Percentiles rank a stretch among this genome's conserved stretches.
Evolutionary conservation across 139 green algal species (phyloP).

Genomic region (Coelastrella sp.): DNA sequence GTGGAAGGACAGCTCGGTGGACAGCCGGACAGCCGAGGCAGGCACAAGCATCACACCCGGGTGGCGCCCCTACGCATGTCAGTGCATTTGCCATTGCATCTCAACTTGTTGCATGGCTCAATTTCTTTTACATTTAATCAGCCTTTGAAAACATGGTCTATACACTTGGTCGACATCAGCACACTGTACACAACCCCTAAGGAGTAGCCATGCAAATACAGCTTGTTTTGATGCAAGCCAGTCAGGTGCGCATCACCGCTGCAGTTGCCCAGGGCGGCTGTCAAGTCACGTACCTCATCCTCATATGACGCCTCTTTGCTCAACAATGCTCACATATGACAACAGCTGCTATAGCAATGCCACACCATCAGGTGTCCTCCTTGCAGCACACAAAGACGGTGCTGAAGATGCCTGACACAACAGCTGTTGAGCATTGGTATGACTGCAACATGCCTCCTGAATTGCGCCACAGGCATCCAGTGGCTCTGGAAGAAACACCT

Average conservation of each 20-base stretch:
- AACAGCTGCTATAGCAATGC: neutral
- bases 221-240: neutral
- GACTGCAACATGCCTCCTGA: constrained; percentile 5
- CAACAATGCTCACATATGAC: neutral
- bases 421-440: neutral
- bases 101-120: too few relatives aligned
- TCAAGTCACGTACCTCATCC: neutral
- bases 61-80: too few relatives aligned
- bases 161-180: neutral
- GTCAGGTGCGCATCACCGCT: neutral
- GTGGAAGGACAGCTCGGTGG: too few relatives aligned
- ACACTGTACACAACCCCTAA: neutral
- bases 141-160: neutral
- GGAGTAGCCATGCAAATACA: neutral
- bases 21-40: too few relatives aligned
- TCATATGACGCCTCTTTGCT: neutral
- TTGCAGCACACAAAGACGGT: neutral
- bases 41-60: too few relatives aligned
- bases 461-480: neutral
- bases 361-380: neutral
- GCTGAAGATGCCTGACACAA: neutral
- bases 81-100: too few relatives aligned
- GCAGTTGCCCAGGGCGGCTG: neutral
- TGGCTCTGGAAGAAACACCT: constrained; percentile 9
- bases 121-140: too few relatives aligned